Conservation (phyloP, 106 monocot genomes). For the Allium sativum region DNA sequence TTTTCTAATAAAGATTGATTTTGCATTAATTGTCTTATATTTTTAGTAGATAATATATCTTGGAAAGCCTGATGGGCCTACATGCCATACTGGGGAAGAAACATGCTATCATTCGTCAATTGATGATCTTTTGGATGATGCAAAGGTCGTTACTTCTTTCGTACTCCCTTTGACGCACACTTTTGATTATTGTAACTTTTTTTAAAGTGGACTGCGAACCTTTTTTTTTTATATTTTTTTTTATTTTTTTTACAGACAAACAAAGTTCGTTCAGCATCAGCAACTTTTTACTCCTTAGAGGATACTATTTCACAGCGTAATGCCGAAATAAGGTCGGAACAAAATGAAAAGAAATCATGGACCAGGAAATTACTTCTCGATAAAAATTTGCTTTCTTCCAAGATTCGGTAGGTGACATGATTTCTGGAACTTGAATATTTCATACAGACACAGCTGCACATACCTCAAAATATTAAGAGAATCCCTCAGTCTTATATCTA, state of each 20-base stretch:
- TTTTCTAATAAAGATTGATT: too few species aligned
- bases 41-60: conserved; percentile 73
- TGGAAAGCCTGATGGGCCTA: conserved; percentile 91
- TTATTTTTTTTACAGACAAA: conserved; percentile 21
- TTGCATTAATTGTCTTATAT: too few species aligned
- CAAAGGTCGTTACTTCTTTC: conserved; percentile 30
- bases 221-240: too few species aligned
- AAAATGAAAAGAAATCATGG: conserved; percentile 74
- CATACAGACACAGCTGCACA: too few species aligned
- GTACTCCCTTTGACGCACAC: too few species aligned
- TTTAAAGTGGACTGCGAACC: too few species aligned
- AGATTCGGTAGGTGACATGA: conserved; percentile 74
- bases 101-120: conserved; percentile 83
- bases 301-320: conserved; percentile 63
- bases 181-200: too few species aligned
- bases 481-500: too few species aligned
- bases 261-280: conserved; percentile 37
- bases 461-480: too few species aligned
- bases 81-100: conserved; percentile 86
- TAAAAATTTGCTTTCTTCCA: conserved; percentile 57
- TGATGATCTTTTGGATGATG: conserved; percentile 43
- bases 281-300: conserved; percentile 71
- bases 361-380: conserved; percentile 58
- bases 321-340: conserved; percentile 24
- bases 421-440: too few species aligned